A percentile compares a stretch with the other conserved stretches of the same genome.
These are phyloP conservation scores for Gentiana dahurica DNA, from an alignment of 257 asterid species.

Conservation along the genomic window DNA sequence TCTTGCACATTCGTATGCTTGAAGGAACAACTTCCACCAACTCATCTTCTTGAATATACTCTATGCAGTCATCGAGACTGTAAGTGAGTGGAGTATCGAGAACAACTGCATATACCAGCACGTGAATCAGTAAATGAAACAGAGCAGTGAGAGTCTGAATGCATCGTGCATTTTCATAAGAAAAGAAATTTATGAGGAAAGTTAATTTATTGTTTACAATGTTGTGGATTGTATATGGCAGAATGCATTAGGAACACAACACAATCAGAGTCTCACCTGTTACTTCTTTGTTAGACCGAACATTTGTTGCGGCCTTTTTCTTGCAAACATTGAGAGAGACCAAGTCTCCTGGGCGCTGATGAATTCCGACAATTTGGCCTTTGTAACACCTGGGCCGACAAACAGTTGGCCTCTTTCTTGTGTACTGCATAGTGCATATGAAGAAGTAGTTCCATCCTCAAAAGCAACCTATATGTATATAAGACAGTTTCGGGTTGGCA, in stretches of 20 bases:
- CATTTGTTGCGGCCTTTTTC: slow-evolving; percentile 93
- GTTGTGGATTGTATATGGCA: not conserved
- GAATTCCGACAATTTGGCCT: slow-evolving; percentile 94
- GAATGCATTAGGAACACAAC: no score
- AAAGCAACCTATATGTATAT: slow-evolving; percentile 54
- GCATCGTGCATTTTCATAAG: no score
- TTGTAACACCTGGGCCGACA: slow-evolving; percentile 76
- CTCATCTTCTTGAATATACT: slow-evolving; percentile 98
- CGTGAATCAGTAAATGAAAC: slow-evolving; percentile 4
- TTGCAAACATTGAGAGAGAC: slow-evolving; percentile 85
- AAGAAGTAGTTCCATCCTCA: slow-evolving; percentile 81
- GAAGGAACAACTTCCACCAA: slow-evolving; percentile 90
- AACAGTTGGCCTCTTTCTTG: slow-evolving; percentile 97
- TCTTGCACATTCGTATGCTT: slow-evolving; percentile 90
- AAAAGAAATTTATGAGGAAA: no score
- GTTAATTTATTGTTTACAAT: no score
- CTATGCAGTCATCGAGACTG: slow-evolving; percentile 99
- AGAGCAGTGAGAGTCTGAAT: no score
- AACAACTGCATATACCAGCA: slow-evolving; percentile 42
- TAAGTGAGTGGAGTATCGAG: slow-evolving; percentile 75
- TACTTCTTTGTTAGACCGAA: slow-evolving; percentile 86
- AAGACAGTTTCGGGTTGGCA: no score
- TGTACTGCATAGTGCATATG: slow-evolving; percentile 83
- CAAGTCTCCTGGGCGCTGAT: slow-evolving; percentile 95
- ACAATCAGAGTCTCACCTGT: slow-evolving; percentile 36